Percentiles rank a stretch among this genome's conserved stretches.
phyloP scores from a whole-genome alignment of 495 filamentous ascomycete species.

The Rhizodiscina lignyota region DNA sequence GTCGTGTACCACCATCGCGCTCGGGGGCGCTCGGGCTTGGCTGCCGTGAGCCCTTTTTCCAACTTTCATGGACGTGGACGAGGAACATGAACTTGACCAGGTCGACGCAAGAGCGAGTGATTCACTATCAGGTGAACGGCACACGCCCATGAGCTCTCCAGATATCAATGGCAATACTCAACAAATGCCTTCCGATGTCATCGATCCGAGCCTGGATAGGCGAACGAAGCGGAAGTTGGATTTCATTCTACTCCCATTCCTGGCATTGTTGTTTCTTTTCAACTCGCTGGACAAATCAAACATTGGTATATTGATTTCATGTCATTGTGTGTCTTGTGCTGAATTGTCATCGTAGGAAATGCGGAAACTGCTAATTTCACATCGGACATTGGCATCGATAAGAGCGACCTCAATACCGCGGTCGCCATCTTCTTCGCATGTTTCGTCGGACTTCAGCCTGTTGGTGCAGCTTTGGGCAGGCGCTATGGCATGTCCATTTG shows the following conservation, averaged over 20 bases:
- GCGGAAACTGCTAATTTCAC: constrained; percentile 35
- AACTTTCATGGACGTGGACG: too few relatives aligned
- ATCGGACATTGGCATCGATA: constrained; percentile 23
- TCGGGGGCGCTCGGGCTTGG: too few relatives aligned
- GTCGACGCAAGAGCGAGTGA: too few relatives aligned
- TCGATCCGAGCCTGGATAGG: too few relatives aligned
- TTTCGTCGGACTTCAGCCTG: constrained; percentile 39
- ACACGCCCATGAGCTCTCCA: too few relatives aligned
- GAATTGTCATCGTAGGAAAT: constrained; percentile 30
- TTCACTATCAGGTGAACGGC: too few relatives aligned
- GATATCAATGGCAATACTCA: too few relatives aligned
- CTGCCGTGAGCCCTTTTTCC: too few relatives aligned
- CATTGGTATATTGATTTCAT: constrained; percentile 4
- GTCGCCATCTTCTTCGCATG: constrained; percentile 38
- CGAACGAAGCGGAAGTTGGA: constrained; percentile 25
- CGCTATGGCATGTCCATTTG: constrained; percentile 32
- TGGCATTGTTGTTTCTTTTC: constrained; percentile 33
- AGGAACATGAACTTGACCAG: too few relatives aligned
- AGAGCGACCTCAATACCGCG: constrained; percentile 34
- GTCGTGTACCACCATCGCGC: too few relatives aligned
- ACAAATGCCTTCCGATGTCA: too few relatives aligned
- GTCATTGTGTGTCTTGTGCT: not conserved
- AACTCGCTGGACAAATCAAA: constrained; percentile 36
- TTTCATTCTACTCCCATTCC: constrained; percentile 30
- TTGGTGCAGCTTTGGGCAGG: constrained; percentile 36